Percentiles rank a stretch among this genome's conserved stretches.
Evolutionary conservation across 305 asterid species (phyloP).

Genomic region (Fraxinus velutina): DNA sequence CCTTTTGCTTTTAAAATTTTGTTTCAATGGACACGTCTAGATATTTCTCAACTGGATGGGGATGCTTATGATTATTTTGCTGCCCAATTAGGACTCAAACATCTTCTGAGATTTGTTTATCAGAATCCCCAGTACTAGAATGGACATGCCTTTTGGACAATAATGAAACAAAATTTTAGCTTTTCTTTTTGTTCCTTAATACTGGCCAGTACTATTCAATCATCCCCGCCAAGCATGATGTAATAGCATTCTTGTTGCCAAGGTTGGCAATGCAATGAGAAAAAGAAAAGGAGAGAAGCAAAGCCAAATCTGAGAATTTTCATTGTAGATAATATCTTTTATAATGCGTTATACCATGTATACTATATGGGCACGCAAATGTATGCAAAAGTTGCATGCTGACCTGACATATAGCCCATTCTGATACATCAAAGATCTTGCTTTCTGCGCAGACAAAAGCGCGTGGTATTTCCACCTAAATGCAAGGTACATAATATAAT

Average conservation of each 20-base stretch:
- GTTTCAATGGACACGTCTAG: neutral
- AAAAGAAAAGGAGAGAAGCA: neutral
- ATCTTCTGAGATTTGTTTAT: neutral
- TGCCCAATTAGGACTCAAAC: neutral
- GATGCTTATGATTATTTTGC: neutral
- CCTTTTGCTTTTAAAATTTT: neutral
- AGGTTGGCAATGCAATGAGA: neutral
- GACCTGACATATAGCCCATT: conserved; percentile 99
- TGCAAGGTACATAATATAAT: neutral
- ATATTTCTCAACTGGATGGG: neutral
- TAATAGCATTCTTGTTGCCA: neutral
- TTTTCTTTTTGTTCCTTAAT: neutral
- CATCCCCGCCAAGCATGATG: neutral
- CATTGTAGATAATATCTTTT: neutral
- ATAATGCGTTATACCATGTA: neutral
- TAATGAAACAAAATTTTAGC: neutral
- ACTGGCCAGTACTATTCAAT: neutral
- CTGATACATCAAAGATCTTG: conserved; percentile 93
- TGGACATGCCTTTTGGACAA: neutral
- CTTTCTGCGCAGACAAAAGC: conserved; percentile 99
- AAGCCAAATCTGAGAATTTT: neutral
- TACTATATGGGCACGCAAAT: neutral
- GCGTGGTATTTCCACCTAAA: conserved; percentile 92
- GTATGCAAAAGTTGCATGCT: conserved; percentile 23
- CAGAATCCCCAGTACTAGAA: neutral